Percentiles rank a stretch among this genome's conserved stretches.
phyloP scores from a whole-genome alignment of 2,329 filamentous ascomycete genomes.

The Chrysoporthe puriensis region DNA sequence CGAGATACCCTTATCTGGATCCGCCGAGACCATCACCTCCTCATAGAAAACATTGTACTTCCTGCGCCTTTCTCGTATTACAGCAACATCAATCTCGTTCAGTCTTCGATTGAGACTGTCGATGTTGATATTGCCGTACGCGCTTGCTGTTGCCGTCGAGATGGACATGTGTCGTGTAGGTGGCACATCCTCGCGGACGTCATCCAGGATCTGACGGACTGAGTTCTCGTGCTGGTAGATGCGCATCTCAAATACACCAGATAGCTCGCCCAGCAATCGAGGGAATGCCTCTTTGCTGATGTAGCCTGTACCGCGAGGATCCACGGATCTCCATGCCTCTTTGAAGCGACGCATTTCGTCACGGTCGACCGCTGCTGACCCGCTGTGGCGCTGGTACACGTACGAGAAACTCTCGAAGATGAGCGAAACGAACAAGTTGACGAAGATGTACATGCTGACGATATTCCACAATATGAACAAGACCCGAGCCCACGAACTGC shows the following conservation, averaged over 20 bases:
- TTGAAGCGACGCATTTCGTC: constrained; percentile 97
- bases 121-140: constrained; percentile 69
- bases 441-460: constrained; percentile 99
- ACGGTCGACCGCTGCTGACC: constrained; percentile 85
- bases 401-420: constrained; percentile 99
- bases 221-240: constrained; percentile 93
- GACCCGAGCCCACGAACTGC: constrained; percentile 81
- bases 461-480: constrained; percentile 98
- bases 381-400: constrained; percentile 94
- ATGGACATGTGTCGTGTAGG: constrained; percentile 59
- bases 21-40: constrained; percentile 91
- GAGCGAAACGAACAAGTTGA: constrained; percentile 95
- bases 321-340: constrained; percentile 95
- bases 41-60: constrained; percentile 96
- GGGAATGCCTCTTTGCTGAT: constrained; percentile 91
- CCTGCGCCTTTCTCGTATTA: constrained; percentile 74
- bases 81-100: constrained; percentile 70
- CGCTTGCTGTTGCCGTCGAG: constrained; percentile 51
- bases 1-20: constrained; percentile 85
- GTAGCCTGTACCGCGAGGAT: constrained; percentile 87
- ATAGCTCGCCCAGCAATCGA: constrained; percentile 85
- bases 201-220: constrained; percentile 82
- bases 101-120: constrained; percentile 75
- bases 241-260: constrained; percentile 94
- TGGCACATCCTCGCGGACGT: constrained; percentile 67